Evolutionary conservation across 176 grass and related monocot genomes (phyloP), one percentile per base, ranked within the genome.

Genomic region (Saccharum spontaneum): DNA sequence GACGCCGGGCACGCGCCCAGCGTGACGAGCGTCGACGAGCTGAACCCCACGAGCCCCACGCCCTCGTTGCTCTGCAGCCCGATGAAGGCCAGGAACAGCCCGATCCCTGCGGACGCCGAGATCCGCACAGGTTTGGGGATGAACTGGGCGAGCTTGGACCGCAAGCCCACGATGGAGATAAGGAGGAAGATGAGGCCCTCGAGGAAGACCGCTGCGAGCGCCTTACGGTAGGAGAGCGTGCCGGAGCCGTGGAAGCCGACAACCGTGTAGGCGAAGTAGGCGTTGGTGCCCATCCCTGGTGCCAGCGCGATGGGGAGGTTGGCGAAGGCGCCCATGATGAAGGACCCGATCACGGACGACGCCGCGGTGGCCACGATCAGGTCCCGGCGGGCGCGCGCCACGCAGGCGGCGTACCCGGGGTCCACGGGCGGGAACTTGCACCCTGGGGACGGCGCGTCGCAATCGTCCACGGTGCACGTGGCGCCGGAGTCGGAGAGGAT

Each of bases 341-440:
- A 79, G 38, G 78, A 93, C 11, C 94, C 94, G 54, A 97, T 88
- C 7, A 89, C 74, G 6, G 91, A 97, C 3, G 94, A 87, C 26
- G 89, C 94, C 0, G 91, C 94, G 20, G 94, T 97, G 44, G 94
- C 91, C 14, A 97, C 94, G 57, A 97, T 97, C n/a, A 97, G 89
- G 82, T 97, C 94, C 16, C 89, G 81, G 4, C 94, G 87, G 8
- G 40, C 91, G 68, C 76, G 77, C 67, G 88, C 71, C 6, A 97
- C 67, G 74, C 94, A 97, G 44, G 91, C 74, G 16, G 91, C 80
- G 83, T 97, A 97, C 4, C 94, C 94, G 0, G 86, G 76, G 57
- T 97, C 94, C 2, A 97, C 91, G 2, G 94, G 94, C 20, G 91
- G 94, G 90, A 93, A 97, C 73, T 89, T 93, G 82, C 94, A 97